A percentile compares a stretch with the other conserved stretches of the same genome.
Conservation (phyloP, 148 eudicot genomes). For the Diospyros lotus region DNA sequence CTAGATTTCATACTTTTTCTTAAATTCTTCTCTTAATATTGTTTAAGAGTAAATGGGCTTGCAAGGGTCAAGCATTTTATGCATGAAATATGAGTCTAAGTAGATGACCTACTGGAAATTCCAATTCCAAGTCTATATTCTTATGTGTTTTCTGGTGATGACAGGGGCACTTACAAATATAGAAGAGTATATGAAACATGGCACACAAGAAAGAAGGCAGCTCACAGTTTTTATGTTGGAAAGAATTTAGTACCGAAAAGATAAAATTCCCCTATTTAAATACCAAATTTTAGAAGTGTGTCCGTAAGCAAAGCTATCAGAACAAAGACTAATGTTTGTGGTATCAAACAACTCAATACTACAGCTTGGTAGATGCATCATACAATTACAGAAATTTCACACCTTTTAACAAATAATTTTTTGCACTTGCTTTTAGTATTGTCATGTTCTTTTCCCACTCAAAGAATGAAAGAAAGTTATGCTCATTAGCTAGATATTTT, state of each 20-base stretch:
- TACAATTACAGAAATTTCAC: not conserved
- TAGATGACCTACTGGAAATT: too few species aligned
- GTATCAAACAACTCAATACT: not conserved
- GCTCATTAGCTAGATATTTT: not conserved
- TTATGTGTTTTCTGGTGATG: too few species aligned
- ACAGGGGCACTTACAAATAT: too few species aligned
- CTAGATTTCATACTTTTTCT: too few species aligned
- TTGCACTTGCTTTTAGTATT: not conserved
- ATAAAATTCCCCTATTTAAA: not conserved
- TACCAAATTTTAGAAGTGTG: not conserved
- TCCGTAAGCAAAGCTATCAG: conserved; percentile 6
- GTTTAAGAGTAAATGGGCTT: too few species aligned
- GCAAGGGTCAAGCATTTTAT: too few species aligned
- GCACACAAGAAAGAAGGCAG: not conserved
- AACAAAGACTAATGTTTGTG: not conserved
- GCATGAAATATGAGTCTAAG: too few species aligned
- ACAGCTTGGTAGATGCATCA: not conserved
- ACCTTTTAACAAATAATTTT: not conserved
- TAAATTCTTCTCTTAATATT: too few species aligned
- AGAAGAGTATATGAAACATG: too few species aligned
- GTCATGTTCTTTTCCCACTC: not conserved
- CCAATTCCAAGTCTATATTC: too few species aligned
- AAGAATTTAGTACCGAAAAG: not conserved
- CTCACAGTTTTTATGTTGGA: not conserved
- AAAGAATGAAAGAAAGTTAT: not conserved